Conservation (phyloP, 73 alveolate genomes). For the Tetrahymena malaccensis region DNA sequence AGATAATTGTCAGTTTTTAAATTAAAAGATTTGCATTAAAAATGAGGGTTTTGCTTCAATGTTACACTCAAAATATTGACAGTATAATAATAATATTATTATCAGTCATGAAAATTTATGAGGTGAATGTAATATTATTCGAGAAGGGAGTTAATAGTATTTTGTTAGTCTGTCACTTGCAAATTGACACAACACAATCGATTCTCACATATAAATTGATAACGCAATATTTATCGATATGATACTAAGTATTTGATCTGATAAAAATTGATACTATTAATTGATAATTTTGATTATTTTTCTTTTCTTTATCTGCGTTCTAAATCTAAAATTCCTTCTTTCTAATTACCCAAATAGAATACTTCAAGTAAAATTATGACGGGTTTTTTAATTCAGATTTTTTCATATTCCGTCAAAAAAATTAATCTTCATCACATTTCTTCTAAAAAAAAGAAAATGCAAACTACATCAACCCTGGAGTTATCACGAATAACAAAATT, state of each 20-base stretch:
- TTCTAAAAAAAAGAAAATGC: neutral
- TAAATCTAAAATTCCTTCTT: neutral
- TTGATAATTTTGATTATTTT: neutral
- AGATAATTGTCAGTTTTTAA: neutral
- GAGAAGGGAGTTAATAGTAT: neutral
- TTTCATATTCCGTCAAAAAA: neutral
- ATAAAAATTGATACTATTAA: neutral
- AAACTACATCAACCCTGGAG: neutral
- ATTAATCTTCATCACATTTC: neutral
- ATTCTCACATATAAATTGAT: neutral
- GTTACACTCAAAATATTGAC: neutral
- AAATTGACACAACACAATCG: neutral
- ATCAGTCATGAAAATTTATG: neutral
- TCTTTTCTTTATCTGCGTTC: neutral
- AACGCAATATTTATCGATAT: neutral
- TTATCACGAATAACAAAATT: neutral
- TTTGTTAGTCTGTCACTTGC: neutral
- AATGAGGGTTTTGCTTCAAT: neutral
- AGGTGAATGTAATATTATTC: neutral
- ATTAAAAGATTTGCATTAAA: neutral
- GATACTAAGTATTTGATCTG: neutral
- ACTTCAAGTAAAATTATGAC: neutral
- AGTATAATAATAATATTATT: neutral
- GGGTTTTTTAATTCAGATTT: neutral
- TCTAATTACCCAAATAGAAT: neutral